These are phyloP conservation scores for Solanum etuberosum DNA, from an alignment of 257 asterid species.

Conservation along the genomic window DNA sequence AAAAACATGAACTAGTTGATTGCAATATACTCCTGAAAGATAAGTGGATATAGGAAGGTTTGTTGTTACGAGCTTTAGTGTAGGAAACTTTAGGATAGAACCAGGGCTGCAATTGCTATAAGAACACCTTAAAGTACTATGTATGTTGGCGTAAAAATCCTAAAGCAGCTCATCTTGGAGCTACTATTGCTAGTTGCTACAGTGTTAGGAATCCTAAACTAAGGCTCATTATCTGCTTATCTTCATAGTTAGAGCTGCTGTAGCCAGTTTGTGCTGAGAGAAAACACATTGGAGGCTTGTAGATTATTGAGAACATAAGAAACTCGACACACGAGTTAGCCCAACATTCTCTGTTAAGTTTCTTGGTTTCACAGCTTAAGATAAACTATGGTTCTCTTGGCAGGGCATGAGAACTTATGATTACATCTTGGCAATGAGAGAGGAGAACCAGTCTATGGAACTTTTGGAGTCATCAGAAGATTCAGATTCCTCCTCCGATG, in stretches of 20 bases:
- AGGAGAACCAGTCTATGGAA: constrained; percentile 54
- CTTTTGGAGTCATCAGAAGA: constrained; percentile 55
- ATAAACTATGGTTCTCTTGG: neutral
- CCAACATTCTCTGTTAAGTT: neutral
- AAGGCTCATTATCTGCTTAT: neutral
- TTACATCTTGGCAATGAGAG: constrained; percentile 89
- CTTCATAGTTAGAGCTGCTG: neutral
- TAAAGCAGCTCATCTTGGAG: neutral
- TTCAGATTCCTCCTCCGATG: constrained; percentile 71
- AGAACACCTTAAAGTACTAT: neutral
- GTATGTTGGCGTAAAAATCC: neutral
- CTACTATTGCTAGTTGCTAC: neutral
- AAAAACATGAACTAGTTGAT: neutral
- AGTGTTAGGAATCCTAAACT: neutral
- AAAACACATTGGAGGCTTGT: neutral
- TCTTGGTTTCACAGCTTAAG: neutral
- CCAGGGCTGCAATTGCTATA: neutral
- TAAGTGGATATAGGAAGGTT: too few species aligned
- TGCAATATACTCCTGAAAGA: neutral
- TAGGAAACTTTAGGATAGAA: neutral
- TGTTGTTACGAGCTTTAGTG: too few species aligned
- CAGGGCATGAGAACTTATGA: constrained; percentile 98
- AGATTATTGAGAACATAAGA: neutral
- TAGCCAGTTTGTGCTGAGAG: neutral
- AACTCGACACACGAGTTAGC: neutral